Percentiles rank a stretch among this genome's conserved stretches.
phyloP scores from a whole-genome alignment of 495 filamentous ascomycete genomes.

The Xylaria flabelliformis region DNA sequence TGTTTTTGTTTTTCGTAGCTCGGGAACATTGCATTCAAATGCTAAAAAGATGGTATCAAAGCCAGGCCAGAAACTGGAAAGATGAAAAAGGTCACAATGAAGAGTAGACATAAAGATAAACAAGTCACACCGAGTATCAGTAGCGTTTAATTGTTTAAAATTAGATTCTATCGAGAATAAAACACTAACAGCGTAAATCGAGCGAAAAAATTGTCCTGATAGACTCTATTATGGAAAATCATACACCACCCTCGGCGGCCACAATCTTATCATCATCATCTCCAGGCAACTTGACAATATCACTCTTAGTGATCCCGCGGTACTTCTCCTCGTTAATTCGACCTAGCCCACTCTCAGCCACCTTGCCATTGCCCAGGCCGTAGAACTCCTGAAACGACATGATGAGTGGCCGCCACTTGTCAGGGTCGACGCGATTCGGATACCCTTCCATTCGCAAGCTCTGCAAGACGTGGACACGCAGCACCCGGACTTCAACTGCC shows the following conservation, averaged over 20 bases:
- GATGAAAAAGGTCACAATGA: background rate
- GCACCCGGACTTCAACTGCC: constrained; percentile 44
- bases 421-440: constrained; percentile 51
- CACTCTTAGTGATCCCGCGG: constrained; percentile 39
- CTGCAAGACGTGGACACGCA: constrained; percentile 26
- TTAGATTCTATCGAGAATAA: background rate
- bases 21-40: background rate
- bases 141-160: constrained; percentile 3
- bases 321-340: constrained; percentile 48
- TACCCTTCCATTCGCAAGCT: constrained; percentile 40
- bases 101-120: background rate
- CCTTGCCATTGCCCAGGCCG: constrained; percentile 40
- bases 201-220: background rate
- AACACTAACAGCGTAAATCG: background rate
- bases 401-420: constrained; percentile 50
- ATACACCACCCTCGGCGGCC: constrained; percentile 15
- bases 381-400: constrained; percentile 53
- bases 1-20: background rate
- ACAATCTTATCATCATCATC: constrained; percentile 34
- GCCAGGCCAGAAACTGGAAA: background rate
- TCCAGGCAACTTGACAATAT: constrained; percentile 33
- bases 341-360: constrained; percentile 39
- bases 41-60: background rate
- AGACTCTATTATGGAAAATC: constrained; percentile 8
- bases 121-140: background rate